Evolutionary conservation across 345 rosid genomes (phyloP), one percentile per base, ranked within the genome.

Genomic region (Euphorbia pulcherrima): DNA sequence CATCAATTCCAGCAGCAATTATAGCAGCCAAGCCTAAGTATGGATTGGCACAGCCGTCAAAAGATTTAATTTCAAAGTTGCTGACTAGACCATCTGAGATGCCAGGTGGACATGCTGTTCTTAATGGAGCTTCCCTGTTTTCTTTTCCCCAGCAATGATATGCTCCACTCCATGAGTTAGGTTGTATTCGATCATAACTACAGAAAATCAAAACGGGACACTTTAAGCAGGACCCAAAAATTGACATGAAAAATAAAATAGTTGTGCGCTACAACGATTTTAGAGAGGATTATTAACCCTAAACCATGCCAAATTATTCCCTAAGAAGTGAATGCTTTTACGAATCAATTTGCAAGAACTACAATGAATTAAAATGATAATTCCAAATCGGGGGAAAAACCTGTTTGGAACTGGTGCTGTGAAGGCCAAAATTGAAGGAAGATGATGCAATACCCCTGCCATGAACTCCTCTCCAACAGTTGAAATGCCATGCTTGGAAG

Each of bases 111-210:
- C 96, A 89, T 26, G 99, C 88, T 14, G 95, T 83, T 73, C 96
- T 78, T 79, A 91, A 21, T 0, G 99, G 88, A 20, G 90, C 91
- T 74, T 91, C 99, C 24, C 97, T 84, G 78, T 91, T 94, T 77
- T 94, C 97, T 60, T 84, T 88, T n/a, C 99, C 99, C 99, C 99
- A 94, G 77, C 99, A 89, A n/a, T 83, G 88, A 70, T 83, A 94
- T 67, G 99, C 99, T 69, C 97, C 99, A 63, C 90, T 91, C 96
- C 97, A 94, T 58, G 87, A 88, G 68, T 91, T 85, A 14, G 99
- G 99, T 72, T 89, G 92, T 70, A 94, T 80, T 23, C 97, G 95
- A 74, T 94, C 96, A 79, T 94, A 94, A 78, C 99, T 94, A 59
- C 44, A 77, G 7, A 26, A 18, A 60, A 24, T 48, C 13, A 18